phyloP scores from a whole-genome alignment of 495 filamentous ascomycete species.

The Lepraria neglecta region DNA sequence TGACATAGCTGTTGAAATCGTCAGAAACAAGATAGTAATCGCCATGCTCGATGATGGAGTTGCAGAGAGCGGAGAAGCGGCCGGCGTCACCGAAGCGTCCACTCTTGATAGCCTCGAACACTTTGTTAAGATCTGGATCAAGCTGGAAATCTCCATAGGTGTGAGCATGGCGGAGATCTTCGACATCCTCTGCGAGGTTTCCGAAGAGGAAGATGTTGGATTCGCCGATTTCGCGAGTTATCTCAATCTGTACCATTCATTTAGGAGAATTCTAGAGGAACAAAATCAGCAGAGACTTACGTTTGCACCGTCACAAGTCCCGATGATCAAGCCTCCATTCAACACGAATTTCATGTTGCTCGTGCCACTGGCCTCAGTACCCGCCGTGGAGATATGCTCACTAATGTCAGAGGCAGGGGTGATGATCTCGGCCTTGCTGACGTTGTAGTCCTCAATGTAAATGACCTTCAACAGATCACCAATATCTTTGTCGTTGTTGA shows the following conservation, averaged over 20 bases:
- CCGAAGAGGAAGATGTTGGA: conserved; percentile 98
- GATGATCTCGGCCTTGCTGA: conserved; percentile 98
- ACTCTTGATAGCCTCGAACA: conserved; percentile 74
- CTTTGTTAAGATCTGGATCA: conserved; percentile 65
- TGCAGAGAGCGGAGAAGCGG: conserved; percentile 72
- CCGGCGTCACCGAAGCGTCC: conserved; percentile 70
- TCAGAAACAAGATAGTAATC: conserved; percentile 97
- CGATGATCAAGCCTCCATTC: conserved; percentile 94
- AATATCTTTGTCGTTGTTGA: conserved; percentile 87
- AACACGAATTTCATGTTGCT: conserved; percentile 99
- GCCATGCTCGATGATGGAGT: conserved; percentile 80
- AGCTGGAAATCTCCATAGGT: conserved; percentile 71
- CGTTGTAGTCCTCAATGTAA: conserved; percentile 97
- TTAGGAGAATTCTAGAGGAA: too few relatives aligned
- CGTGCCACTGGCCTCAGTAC: conserved; percentile 68
- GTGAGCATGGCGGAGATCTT: conserved; percentile 89
- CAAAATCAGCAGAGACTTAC: conserved; percentile 47
- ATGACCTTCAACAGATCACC: conserved; percentile 94
- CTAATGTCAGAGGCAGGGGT: conserved; percentile 90
- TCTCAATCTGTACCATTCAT: conserved; percentile 64
- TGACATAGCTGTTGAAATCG: conserved; percentile 88
- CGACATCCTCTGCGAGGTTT: conserved; percentile 91
- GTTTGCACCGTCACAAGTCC: conserved; percentile 96
- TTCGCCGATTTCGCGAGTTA: conserved; percentile 92
- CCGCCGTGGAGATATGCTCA: conserved; percentile 97